Base-by-base conservation (phyloP, 2,329 filamentous ascomycete species). In the Verticillium albo-atrum region DNA sequence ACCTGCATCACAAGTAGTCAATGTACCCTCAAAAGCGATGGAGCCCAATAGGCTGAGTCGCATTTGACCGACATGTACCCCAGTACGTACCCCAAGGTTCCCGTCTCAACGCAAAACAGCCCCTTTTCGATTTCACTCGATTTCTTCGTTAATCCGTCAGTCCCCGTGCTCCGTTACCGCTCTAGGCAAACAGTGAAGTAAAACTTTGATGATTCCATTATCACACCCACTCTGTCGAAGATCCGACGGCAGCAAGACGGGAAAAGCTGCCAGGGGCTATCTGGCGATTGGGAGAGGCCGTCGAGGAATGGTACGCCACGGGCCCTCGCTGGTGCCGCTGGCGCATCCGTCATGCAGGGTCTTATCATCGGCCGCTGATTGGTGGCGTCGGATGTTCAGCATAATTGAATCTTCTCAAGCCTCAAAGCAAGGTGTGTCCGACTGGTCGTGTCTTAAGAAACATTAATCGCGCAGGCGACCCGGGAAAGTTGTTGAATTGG, bases 361-460 rank as follows among this genome's bases (percentile, higher is more conserved):
- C 70, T 72, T 72, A 72, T 72, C 70, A 67, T 61, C 56, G 60
- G 54, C 6, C 50, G 30, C 12, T 67, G 64, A 72, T 72, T 72
- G 70, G 70, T 56, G 51, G 12, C 20, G 5, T 5, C 6, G 14
- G 53, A 66, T 67, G 69, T 63, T 66, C 70, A 70, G 68, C 70
- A 72, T 72, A 72, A 72, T 72, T 70, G 65, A 61, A 66, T 70
- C 70, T 62, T 65, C 63, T 62, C 64, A 67, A 59, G 61, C 42
- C 42, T 47, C 42, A 23, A 6, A 7, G 10, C 20, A 12, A 54
- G 57, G 54, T 27, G 32, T 61, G 55, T 57, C 57, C 56, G 54
- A 57, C 61, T 60, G 27, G 32, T 55, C 50, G 32, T 57, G 35
- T 61, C 61, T 55, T 61, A 62, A 62, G 59, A 57, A 47, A 28